A percentile compares a stretch with the other conserved stretches of the same genome.
These are phyloP conservation scores for Helichrysum umbraculigerum DNA, from an alignment of 129 eudicot species.

Conservation along the genomic window DNA sequence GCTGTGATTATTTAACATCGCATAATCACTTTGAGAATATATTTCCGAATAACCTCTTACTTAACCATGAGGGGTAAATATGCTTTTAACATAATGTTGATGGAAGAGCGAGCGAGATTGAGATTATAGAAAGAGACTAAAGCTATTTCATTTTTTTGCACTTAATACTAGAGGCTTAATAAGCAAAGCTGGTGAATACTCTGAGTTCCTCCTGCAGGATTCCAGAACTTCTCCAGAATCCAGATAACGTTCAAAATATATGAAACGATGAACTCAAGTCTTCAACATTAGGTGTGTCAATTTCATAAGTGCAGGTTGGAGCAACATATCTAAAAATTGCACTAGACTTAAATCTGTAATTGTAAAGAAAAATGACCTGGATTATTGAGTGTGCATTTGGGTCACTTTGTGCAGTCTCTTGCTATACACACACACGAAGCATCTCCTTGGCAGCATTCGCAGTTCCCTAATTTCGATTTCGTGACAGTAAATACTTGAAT, in stretches of 20 bases:
- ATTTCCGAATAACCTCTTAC: neutral
- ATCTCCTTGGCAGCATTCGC: neutral
- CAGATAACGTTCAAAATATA: conserved; percentile 20
- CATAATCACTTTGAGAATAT: neutral
- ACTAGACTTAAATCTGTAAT: neutral
- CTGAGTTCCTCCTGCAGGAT: conserved; percentile 9
- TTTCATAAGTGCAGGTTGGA: conserved; percentile 32
- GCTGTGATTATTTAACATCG: neutral
- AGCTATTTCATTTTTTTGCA: conserved; percentile 18
- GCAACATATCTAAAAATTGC: conserved; percentile 18
- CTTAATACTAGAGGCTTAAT: conserved; percentile 9
- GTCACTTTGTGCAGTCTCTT: conserved; percentile 7
- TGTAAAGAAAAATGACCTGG: neutral
- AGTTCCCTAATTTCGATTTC: neutral
- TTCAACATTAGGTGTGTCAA: conserved; percentile 25
- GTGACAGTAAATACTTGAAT: neutral
- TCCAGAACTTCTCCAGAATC: conserved; percentile 14
- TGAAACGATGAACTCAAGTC: conserved; percentile 7
- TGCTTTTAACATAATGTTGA: neutral
- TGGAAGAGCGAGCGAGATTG: neutral
- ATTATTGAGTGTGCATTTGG: conserved; percentile 1
- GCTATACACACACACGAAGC: neutral
- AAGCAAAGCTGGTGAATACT: conserved; percentile 15
- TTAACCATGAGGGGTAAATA: neutral
- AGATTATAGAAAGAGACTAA: neutral